Base-by-base conservation (phyloP, 345 rosid genomes). In the Cardamine resedifolia region DNA sequence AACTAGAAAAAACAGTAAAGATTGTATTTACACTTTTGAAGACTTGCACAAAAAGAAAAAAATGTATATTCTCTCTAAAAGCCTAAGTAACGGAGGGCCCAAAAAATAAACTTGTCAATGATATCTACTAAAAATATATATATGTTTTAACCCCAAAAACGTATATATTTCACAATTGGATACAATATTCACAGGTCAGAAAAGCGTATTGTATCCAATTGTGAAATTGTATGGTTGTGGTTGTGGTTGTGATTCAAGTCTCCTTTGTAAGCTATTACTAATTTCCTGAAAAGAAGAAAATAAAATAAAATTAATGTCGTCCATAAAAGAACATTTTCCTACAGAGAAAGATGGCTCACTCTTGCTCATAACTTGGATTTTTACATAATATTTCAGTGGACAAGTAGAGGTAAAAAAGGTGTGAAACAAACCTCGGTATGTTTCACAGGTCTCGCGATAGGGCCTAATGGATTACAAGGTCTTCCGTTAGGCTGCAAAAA, bases 401-500 rank as follows among this genome's bases (percentile, higher is more conserved):
- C 28, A 62, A 2, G 38, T 27, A 62, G 21, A 7, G 50, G 2
- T 7, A 23, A 30, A 14, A 31, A 14, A 31, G 33, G 5, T 26
- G 39, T 39, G 30, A 26, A 57, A 52, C 72, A 66, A 69, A 86
- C 90, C 86, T 82, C 76, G 11, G 60, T 61, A 75, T 81, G 11
- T 8, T 48, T 48, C 48, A 20, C 69, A 27, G 49, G 78, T 71
- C 57, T 80, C 70, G 10, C 44, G 10, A 81, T 82, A 71, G 80
- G 65, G 59, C 76, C 85, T 51, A 24, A 49, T 4, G 80, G 77
- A 72, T 79, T 77, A 19, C 27, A 58, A 44, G 75, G 69, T 76
- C 70, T 68, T 39, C 67, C 39, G 20, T 82, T 80, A 77, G 77
- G 36, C 58, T 53, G 36, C 58, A 15, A 15, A 26, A 3, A 26